Evolutionary conservation across 208 protist species (phyloP).

Genomic region (Histomonas meleagridis): DNA sequence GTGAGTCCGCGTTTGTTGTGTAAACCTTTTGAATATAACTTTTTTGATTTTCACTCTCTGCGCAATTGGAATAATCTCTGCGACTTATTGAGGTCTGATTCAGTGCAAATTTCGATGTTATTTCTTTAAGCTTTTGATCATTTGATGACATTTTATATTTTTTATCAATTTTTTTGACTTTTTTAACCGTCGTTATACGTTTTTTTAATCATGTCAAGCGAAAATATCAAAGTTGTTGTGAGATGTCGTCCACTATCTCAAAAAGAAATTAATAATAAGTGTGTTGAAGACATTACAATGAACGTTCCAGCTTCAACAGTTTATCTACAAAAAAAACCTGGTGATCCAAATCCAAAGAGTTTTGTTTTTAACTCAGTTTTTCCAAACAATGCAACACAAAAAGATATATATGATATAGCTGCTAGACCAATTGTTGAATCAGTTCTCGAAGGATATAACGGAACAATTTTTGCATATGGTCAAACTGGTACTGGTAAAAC

Average conservation of each 20-base stretch:
- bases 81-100: no score
- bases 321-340: not conserved
- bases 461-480: conserved; percentile 53
- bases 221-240: conserved; percentile 23
- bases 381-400: conserved; percentile 7
- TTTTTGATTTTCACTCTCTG: no score
- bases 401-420: conserved; percentile 9
- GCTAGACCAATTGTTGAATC: conserved; percentile 41
- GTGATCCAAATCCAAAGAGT: conserved; percentile 6
- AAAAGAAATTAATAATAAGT: not conserved
- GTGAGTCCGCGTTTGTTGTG: no score
- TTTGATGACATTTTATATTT: no score
- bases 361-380: not conserved
- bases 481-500: conserved; percentile 48
- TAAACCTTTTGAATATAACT: no score
- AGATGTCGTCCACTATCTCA: not conserved
- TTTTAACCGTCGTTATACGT: no score
- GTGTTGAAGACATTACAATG: not conserved
- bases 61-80: no score
- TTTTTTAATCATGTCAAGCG: no score
- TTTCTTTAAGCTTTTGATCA: no score
- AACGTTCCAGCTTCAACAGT: not conserved
- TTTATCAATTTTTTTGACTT: no score
- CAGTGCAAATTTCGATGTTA: no score
- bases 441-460: conserved; percentile 50